These are phyloP conservation scores for Carallia pectinifolia DNA, from an alignment of 345 rosid species.

Conservation along the genomic window DNA sequence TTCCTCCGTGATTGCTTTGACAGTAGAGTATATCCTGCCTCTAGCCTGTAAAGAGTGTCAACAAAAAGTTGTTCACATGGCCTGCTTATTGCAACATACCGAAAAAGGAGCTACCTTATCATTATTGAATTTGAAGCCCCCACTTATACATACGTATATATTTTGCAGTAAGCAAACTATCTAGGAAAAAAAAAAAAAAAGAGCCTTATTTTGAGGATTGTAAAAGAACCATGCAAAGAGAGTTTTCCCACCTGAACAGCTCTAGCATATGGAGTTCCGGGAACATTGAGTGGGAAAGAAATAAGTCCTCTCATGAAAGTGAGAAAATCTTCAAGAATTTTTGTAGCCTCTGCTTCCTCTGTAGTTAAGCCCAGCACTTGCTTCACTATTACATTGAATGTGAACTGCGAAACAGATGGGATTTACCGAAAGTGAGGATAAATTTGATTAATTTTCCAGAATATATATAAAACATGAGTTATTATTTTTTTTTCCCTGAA, in stretches of 20 bases:
- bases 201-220: too few relatives aligned
- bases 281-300: constrained; percentile 53
- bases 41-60: constrained; percentile 56
- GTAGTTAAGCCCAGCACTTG: constrained; percentile 54
- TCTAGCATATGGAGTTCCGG: constrained; percentile 62
- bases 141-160: neutral
- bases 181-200: too few relatives aligned
- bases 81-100: constrained; percentile 25
- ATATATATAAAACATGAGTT: neutral
- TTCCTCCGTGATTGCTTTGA: constrained; percentile 50
- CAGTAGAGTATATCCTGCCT: constrained; percentile 45
- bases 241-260: constrained; percentile 45
- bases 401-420: constrained; percentile 35
- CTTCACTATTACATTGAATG: constrained; percentile 64
- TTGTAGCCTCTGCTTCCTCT: constrained; percentile 38
- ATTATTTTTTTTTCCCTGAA: too few relatives aligned
- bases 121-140: constrained; percentile 9
- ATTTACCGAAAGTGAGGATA: too few relatives aligned
- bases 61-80: constrained; percentile 34
- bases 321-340: constrained; percentile 49
- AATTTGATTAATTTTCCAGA: neutral
- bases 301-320: constrained; percentile 55
- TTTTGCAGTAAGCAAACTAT: too few relatives aligned
- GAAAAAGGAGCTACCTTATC: neutral
- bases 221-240: too few relatives aligned